Conservation (phyloP, 805 yeast genomes). For the Candida dajiaensis region DNA sequence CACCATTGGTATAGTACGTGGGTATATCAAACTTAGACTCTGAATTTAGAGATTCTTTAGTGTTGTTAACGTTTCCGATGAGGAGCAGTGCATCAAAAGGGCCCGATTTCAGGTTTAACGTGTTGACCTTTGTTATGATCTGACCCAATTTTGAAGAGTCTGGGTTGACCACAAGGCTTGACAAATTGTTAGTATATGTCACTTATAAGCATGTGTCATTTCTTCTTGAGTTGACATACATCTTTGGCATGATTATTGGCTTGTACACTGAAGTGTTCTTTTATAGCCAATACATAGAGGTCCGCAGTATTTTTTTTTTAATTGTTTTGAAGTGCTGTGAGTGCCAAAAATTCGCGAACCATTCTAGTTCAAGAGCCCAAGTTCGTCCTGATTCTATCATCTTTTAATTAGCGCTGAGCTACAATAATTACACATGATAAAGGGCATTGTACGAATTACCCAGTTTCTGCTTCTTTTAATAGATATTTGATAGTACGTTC, state of each 20-base stretch:
- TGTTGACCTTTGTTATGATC: conserved; percentile 40
- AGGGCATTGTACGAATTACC: no score
- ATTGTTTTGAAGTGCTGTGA: no score
- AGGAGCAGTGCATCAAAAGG: conserved; percentile 55
- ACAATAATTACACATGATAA: no score
- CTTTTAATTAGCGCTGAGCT: no score
- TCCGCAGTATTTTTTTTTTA: neutral
- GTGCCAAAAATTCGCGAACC: no score
- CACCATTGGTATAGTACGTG: conserved; percentile 20
- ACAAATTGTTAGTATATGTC: neutral
- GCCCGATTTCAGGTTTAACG: conserved; percentile 51
- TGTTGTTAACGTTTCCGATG: conserved; percentile 38
- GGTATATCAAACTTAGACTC: conserved; percentile 9
- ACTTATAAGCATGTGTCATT: neutral
- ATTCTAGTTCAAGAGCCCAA: no score
- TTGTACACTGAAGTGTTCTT: neutral
- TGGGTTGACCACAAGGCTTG: conserved; percentile 19
- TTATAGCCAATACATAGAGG: neutral
- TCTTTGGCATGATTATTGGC: conserved; percentile 6
- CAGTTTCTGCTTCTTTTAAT: no score
- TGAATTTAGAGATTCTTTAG: neutral
- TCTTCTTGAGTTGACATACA: conserved; percentile 7
- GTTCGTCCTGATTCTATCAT: no score
- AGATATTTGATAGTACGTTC: no score
- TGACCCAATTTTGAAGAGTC: conserved; percentile 17